Conservation (phyloP, 257 asterid genomes). For the Nicotiana knightiana region DNA sequence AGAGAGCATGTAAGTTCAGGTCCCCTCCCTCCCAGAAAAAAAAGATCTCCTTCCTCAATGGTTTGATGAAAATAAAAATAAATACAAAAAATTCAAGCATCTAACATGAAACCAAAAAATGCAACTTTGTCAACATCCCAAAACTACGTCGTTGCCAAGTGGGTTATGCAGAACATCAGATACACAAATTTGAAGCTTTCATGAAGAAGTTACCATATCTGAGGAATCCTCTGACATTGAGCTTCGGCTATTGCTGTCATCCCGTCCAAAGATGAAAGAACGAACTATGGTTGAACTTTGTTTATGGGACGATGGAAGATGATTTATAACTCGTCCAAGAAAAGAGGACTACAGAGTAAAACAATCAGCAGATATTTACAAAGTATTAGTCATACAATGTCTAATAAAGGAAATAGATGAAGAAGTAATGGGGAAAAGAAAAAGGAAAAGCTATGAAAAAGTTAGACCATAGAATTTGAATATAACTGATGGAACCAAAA, state of each 20-base stretch:
- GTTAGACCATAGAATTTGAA: background rate
- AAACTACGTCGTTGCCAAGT: background rate
- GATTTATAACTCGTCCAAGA: slow-evolving; percentile 59
- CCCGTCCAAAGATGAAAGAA: slow-evolving; percentile 85
- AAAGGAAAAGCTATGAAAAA: background rate
- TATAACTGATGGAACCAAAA: background rate
- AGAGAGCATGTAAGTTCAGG: background rate
- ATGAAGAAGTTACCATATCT: slow-evolving; percentile 44
- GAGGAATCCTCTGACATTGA: slow-evolving; percentile 67
- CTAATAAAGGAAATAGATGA: background rate
- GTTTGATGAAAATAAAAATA: background rate
- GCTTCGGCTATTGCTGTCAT: slow-evolving; percentile 80
- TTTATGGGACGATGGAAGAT: slow-evolving; percentile 53
- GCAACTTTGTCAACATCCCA: background rate
- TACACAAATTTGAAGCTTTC: background rate
- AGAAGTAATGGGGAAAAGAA: background rate
- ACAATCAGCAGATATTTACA: background rate
- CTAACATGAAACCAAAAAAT: background rate
- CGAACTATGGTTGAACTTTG: slow-evolving; percentile 59
- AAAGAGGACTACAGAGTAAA: slow-evolving; percentile 69
- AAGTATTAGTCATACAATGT: background rate
- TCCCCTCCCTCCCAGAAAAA: background rate
- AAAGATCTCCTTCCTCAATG: too few relatives aligned
- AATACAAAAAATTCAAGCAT: background rate
- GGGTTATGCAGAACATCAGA: background rate